phyloP scores from a whole-genome alignment of 2,329 filamentous ascomycete species.

The Trichoderma koningiopsis region DNA sequence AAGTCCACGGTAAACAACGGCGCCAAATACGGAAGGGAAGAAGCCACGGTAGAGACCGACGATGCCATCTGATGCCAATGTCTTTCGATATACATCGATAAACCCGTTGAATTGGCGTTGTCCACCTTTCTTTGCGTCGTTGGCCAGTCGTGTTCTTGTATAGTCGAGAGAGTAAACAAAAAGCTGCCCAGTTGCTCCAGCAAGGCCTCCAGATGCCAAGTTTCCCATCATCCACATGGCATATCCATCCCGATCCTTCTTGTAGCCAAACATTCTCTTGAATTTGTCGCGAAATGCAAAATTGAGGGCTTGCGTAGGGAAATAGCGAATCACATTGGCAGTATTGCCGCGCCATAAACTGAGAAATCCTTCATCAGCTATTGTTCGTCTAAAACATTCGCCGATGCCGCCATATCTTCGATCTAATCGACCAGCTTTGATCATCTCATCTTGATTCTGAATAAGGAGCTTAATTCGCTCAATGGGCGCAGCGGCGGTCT shows the following conservation, averaged over 20 bases:
- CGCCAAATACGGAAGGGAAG: neutral
- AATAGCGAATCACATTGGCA: conserved; percentile 12
- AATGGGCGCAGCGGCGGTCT: conserved; percentile 14
- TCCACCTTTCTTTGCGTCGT: conserved; percentile 4
- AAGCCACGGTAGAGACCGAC: conserved; percentile 18
- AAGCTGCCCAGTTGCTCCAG: conserved; percentile 5
- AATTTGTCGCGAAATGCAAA: conserved; percentile 15
- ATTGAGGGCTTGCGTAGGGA: conserved; percentile 14
- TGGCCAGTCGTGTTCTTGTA: neutral
- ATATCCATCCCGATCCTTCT: conserved; percentile 12
- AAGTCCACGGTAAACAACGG: neutral
- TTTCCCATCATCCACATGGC: conserved; percentile 7
- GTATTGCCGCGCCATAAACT: conserved; percentile 17
- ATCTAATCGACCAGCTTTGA: conserved; percentile 5
- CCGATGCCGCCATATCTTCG: conserved; percentile 2
- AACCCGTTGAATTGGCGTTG: conserved; percentile 11
- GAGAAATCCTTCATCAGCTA: conserved; percentile 2
- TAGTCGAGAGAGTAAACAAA: conserved; percentile 19
- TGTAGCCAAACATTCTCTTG: neutral
- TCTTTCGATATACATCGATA: conserved; percentile 12
- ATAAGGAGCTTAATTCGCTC: conserved; percentile 20
- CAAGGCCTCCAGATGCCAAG: neutral
- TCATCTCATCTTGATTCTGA: conserved; percentile 23
- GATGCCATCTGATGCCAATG: conserved; percentile 3
- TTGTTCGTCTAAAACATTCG: conserved; percentile 7